Conservation (phyloP, 305 asterid species). For the Solanum hybrid region DNA sequence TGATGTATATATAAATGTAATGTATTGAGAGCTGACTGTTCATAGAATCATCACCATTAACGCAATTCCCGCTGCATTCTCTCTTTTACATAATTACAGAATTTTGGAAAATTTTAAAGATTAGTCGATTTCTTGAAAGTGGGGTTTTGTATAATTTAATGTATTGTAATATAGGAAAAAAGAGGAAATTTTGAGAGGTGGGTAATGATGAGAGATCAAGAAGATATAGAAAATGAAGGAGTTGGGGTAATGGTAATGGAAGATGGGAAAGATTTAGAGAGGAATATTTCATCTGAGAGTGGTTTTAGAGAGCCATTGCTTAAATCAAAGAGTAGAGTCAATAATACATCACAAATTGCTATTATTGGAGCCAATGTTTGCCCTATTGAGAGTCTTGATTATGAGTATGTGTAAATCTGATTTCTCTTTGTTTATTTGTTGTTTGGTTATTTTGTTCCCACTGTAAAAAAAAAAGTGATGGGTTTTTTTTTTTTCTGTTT, state of each 20-base stretch:
- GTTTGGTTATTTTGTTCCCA: background rate
- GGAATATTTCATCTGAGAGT: background rate
- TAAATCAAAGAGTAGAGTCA: conserved; percentile 37
- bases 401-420: conserved; percentile 43
- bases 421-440: background rate
- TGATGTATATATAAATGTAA: background rate
- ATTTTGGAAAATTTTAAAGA: background rate
- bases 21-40: background rate
- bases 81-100: background rate
- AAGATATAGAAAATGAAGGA: conserved; percentile 2
- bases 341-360: conserved; percentile 82
- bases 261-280: background rate
- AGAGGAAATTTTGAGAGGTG: background rate
- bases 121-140: background rate
- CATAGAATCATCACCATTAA: background rate
- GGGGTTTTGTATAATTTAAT: conserved; percentile 1
- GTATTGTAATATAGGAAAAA: background rate
- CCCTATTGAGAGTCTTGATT: conserved; percentile 72
- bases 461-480: background rate
- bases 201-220: conserved; percentile 3
- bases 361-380: conserved; percentile 81
- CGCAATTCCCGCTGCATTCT: background rate
- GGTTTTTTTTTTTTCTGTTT: background rate
- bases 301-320: conserved; percentile 48
- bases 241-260: background rate